Evolutionary conservation across 768 basidiomycete genomes (phyloP).

Genomic region (Brasilioporus rufonigricans): DNA sequence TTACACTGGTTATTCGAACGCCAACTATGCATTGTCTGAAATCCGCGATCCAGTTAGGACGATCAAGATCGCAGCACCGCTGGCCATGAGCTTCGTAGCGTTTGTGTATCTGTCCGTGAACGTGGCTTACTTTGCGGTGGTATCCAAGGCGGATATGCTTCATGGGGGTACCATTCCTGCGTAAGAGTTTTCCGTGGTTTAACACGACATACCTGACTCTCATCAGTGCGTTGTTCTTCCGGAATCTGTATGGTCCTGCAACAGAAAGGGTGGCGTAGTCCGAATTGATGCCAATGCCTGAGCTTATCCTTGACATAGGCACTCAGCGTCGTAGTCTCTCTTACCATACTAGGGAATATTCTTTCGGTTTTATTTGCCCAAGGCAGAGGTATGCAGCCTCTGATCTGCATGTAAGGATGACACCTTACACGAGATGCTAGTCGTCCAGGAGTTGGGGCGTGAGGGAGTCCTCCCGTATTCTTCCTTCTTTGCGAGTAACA

Average conservation of each 20-base stretch:
- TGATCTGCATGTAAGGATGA: not conserved
- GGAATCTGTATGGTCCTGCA: not conserved
- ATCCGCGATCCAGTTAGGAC: slow-evolving; percentile 67
- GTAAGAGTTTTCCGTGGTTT: not conserved
- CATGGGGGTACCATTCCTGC: slow-evolving; percentile 53
- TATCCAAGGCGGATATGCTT: slow-evolving; percentile 67
- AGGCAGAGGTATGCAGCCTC: slow-evolving; percentile 50
- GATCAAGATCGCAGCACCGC: slow-evolving; percentile 66
- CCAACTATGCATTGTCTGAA: slow-evolving; percentile 74
- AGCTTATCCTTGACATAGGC: slow-evolving; percentile 35
- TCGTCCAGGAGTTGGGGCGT: slow-evolving; percentile 71
- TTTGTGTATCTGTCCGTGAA: slow-evolving; percentile 64
- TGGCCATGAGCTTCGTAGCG: slow-evolving; percentile 60
- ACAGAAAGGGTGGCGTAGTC: not conserved
- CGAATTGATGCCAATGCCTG: not conserved
- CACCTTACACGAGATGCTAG: slow-evolving; percentile 32
- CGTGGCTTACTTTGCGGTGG: slow-evolving; percentile 71
- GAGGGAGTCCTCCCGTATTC: slow-evolving; percentile 70
- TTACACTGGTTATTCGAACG: slow-evolving; percentile 70
- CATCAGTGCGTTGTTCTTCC: not conserved
- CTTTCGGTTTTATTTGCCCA: slow-evolving; percentile 64
- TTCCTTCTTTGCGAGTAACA: slow-evolving; percentile 65
- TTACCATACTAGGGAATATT: slow-evolving; percentile 65
- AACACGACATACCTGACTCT: not conserved
- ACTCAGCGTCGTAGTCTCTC: slow-evolving; percentile 58